phyloP scores from a whole-genome alignment of 768 basidiomycete genomes.

The Imleria badia region DNA sequence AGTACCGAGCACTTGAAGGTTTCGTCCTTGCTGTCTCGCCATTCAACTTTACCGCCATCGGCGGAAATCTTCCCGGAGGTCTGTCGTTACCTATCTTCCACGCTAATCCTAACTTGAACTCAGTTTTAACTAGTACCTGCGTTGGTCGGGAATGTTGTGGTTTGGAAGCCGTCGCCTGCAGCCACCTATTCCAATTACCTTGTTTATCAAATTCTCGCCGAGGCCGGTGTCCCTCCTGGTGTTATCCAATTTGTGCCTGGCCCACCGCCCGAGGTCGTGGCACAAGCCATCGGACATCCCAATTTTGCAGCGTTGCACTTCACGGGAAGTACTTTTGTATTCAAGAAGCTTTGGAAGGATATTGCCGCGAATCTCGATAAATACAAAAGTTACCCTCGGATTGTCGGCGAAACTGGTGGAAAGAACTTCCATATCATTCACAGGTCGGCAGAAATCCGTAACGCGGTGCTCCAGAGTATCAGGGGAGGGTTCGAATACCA shows the following conservation, averaged over 20 bases:
- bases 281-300: conserved; percentile 75
- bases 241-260: conserved; percentile 98
- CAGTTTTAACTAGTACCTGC: conserved; percentile 62
- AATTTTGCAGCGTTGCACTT: conserved; percentile 91
- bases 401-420: conserved; percentile 97
- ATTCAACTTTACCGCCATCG: conserved; percentile 98
- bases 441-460: conserved; percentile 78
- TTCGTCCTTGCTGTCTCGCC: conserved; percentile 98
- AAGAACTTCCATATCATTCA: conserved; percentile 99
- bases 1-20: conserved; percentile 97
- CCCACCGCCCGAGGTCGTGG: conserved; percentile 80
- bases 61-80: conserved; percentile 87
- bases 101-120: neutral
- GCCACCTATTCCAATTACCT: conserved; percentile 96
- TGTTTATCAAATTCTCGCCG: conserved; percentile 84
- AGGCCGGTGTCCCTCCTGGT: conserved; percentile 91
- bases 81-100: conserved; percentile 2
- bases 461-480: conserved; percentile 87
- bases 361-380: conserved; percentile 85
- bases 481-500: conserved; percentile 95
- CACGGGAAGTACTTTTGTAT: conserved; percentile 93
- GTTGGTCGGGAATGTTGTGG: conserved; percentile 88
- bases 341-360: conserved; percentile 96
- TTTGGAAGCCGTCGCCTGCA: conserved; percentile 98
- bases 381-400: conserved; percentile 88